Evolutionary conservation across 352 stramenopile genomes (phyloP), one percentile per base, ranked within the genome.

Genomic region (Sclerospora graminicola): DNA sequence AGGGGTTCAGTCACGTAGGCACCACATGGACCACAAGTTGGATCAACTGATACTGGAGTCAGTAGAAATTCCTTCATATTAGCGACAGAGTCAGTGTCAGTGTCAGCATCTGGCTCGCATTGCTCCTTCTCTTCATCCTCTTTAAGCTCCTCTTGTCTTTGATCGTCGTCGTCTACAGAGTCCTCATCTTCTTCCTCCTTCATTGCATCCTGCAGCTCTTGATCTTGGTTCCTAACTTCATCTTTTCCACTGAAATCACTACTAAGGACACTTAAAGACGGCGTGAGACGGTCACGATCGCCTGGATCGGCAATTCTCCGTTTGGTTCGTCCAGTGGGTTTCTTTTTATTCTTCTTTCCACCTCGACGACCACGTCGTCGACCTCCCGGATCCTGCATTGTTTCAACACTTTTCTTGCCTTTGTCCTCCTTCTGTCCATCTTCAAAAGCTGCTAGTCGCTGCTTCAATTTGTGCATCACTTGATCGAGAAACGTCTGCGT

Each of bases 1-100:
- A 81, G 51, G 13, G 70, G 66, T 27, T 80, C 69, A 14, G 63
- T 89, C 33, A 86, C 57, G 29, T 82, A 68, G 3, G 54, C 57
- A 16, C 62, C 57, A 14, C 63, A 58, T 1, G 42, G 39, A 9
- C 54, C 57, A 14, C 45, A 48, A 1, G 41, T 54, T 18, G 34
- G 45, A 21, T 70, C 55, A 1, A 51, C 29, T 27, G 54, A 16
- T 15, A 79, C 36, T 9, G 49, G 46, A 1, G 60, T 42, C 28
- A 64, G 26, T 5, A 81, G 41, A 27, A 81, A 81, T 11, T 30
- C 42, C 54, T 65, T 74, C 54, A 73, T 69, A 1, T 33, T 20
- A 9, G 29, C 37, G n/a, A 69, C 33, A 41, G 19, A 26, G 5
- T n/a, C n/a, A n/a, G n/a, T n/a, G n/a, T n/a, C n/a, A n/a, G n/a